Conservation (phyloP, 1,139 yeast species). For the Taphrina communis region DNA sequence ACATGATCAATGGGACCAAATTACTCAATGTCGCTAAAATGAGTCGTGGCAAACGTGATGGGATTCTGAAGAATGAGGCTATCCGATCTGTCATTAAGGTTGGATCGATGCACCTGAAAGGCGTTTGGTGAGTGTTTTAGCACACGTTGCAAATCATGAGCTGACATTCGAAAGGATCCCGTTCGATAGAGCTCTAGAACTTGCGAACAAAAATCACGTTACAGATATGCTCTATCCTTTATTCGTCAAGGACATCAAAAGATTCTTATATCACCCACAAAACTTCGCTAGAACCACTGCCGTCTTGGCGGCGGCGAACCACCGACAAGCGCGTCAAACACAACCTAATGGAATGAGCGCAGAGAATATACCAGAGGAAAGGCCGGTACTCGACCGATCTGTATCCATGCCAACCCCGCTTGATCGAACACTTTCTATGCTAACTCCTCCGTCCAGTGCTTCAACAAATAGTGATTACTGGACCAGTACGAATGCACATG, state of each 20-base stretch:
- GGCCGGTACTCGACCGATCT: slow-evolving; percentile 32
- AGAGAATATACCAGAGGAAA: slow-evolving; percentile 8
- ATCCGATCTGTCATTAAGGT: slow-evolving; percentile 90
- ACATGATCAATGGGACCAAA: slow-evolving; percentile 94
- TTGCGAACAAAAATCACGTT: slow-evolving; percentile 89
- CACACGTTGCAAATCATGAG: neutral
- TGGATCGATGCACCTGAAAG: slow-evolving; percentile 96
- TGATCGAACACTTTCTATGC: slow-evolving; percentile 29
- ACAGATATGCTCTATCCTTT: slow-evolving; percentile 84
- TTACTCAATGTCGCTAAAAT: slow-evolving; percentile 88
- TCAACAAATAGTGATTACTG: slow-evolving; percentile 39
- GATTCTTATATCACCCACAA: slow-evolving; percentile 49
- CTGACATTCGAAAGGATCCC: slow-evolving; percentile 62
- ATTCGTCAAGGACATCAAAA: slow-evolving; percentile 82
- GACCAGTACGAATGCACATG: slow-evolving; percentile 9
- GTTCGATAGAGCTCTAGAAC: slow-evolving; percentile 85
- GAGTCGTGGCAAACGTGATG: slow-evolving; percentile 96
- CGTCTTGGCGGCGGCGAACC: slow-evolving; percentile 52
- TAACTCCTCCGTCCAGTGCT: slow-evolving; percentile 38
- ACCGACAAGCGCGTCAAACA: slow-evolving; percentile 48
- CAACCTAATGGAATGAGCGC: slow-evolving; percentile 5
- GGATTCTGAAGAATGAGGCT: slow-evolving; percentile 86
- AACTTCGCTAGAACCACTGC: slow-evolving; percentile 53
- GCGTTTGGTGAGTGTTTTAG: slow-evolving; percentile 69
- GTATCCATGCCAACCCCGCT: slow-evolving; percentile 36